Base-by-base conservation (phyloP, 257 asterid genomes). In the Phtheirospermum japonicum region DNA sequence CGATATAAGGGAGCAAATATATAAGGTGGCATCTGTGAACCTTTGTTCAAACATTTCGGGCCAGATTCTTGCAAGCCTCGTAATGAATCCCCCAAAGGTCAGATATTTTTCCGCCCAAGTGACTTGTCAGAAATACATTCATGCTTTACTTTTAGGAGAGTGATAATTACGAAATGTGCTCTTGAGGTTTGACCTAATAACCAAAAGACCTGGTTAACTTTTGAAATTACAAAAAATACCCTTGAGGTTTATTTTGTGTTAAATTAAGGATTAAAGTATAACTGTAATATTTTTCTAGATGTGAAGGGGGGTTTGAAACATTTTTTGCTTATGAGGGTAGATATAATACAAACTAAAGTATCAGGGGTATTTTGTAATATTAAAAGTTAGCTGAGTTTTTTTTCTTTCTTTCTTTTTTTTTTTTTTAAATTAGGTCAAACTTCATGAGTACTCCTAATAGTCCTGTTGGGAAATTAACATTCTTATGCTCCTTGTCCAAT, bases 51-150 rank as follows among this genome's bases (percentile, higher is more conserved):
- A 92, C 66, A 89, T 92, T 72, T 86, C 96, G 12, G 96, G 99
- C 62, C 99, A 89, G 83, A 85, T 92, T 76, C 99, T 92, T 64
- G 87, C 97, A 10, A 92, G 97, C 75, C 96, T 92, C 30, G 80
- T 92, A 71, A 92, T 92, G 99, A 89, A 67, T 68, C 96, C 97
- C 49, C 96, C 99, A 5, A 89, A 92, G 95, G 99, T 84, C 50
- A 55, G 67, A 13, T 55, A 13, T 54, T 31, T 46, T 13, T 8
- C 26, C 42, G 56, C 61, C 28, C 33, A 50, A 50, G 19, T 50
- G 3, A 16, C 28, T 50, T 2, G 4, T 46, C 18, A 1, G 48
- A 13, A n/a, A 8, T 46, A 46, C 11, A 16, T 9, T 2, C 14
- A 16, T 46, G 28, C 49, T 12, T 42, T 10, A 13, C 14, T 17